Evolutionary conservation across 345 rosid species (phyloP).

Genomic region (Luvunga scandens): DNA sequence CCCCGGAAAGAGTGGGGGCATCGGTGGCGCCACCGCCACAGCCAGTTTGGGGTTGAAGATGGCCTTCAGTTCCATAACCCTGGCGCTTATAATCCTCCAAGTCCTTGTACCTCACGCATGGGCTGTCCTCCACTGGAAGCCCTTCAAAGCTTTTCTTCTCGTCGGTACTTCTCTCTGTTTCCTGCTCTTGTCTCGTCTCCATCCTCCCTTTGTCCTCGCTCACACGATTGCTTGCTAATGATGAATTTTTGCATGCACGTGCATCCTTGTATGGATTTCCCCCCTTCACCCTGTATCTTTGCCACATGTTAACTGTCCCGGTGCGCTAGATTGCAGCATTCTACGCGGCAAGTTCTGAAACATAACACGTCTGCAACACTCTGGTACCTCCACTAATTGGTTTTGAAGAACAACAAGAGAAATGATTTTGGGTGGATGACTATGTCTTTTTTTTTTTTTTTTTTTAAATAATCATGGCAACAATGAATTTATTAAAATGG

Average conservation of each 20-base stretch:
- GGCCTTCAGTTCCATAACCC: slow-evolving; percentile 66
- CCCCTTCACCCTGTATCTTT: not conserved
- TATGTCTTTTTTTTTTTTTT: no score
- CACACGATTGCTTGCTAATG: not conserved
- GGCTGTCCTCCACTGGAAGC: slow-evolving; percentile 35
- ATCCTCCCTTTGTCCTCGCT: not conserved
- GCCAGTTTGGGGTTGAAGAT: slow-evolving; percentile 46
- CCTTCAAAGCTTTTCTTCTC: slow-evolving; percentile 20
- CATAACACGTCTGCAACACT: not conserved
- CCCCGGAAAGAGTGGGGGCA: slow-evolving; percentile 64
- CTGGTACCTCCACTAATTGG: not conserved
- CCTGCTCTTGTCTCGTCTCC: slow-evolving; percentile 15
- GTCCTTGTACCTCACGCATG: slow-evolving; percentile 34
- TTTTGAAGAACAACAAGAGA: no score
- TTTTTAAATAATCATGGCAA: no score
- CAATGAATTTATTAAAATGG: no score
- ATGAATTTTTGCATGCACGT: not conserved
- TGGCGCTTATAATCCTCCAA: slow-evolving; percentile 50
- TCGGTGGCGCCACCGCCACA: slow-evolving; percentile 67
- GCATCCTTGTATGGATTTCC: no score
- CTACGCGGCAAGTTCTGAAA: slow-evolving; percentile 11
- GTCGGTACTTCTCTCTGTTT: not conserved
- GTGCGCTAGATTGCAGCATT: not conserved
- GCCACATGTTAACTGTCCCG: slow-evolving; percentile 16
- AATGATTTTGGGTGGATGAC: no score